A percentile compares a stretch with the other conserved stretches of the same genome.
These are phyloP conservation scores for Microcera coccophila DNA, from an alignment of 2,329 filamentous ascomycete genomes.

Conservation along the genomic window DNA sequence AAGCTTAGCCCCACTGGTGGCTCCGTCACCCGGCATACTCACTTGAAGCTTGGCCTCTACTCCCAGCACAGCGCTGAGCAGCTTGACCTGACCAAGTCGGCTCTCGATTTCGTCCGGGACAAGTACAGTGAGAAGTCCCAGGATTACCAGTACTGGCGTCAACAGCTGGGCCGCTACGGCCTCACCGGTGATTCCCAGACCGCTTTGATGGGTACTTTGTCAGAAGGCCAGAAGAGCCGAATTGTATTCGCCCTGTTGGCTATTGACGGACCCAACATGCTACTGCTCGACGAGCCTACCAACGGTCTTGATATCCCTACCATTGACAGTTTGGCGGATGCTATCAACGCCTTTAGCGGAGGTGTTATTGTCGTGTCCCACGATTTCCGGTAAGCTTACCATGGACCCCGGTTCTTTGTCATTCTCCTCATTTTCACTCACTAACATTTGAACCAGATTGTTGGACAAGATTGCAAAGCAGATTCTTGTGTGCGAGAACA, in stretches of 20 bases:
- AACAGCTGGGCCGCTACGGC: conserved; percentile 93
- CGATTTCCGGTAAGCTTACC: conserved; percentile 81
- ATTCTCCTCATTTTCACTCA: neutral
- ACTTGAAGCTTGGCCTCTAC: conserved; percentile 98
- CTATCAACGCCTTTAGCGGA: conserved; percentile 92
- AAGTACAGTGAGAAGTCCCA: conserved; percentile 87
- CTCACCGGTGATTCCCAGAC: conserved; percentile 92
- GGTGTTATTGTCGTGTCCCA: conserved; percentile 98
- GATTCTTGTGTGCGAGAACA: conserved; percentile 98
- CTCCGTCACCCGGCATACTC: conserved; percentile 84
- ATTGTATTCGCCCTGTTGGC: conserved; percentile 96
- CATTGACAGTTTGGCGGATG: conserved; percentile 94
- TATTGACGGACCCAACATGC: conserved; percentile 95
- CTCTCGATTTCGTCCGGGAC: conserved; percentile 95
- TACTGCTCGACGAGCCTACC: conserved; percentile 95
- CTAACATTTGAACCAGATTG: conserved; percentile 55
- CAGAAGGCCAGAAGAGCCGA: conserved; percentile 95
- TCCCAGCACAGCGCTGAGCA: conserved; percentile 98
- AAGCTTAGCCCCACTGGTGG: conserved; percentile 83
- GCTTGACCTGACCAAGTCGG: conserved; percentile 95
- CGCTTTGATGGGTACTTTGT: conserved; percentile 94
- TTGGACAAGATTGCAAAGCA: conserved; percentile 99
- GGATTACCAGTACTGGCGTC: conserved; percentile 99
- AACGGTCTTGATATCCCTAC: conserved; percentile 99
- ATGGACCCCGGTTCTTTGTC: conserved; percentile 15